Evolutionary conservation across 257 asterid species (phyloP), one percentile per base, ranked within the genome.

Genomic region (Scutellaria baicalensis): DNA sequence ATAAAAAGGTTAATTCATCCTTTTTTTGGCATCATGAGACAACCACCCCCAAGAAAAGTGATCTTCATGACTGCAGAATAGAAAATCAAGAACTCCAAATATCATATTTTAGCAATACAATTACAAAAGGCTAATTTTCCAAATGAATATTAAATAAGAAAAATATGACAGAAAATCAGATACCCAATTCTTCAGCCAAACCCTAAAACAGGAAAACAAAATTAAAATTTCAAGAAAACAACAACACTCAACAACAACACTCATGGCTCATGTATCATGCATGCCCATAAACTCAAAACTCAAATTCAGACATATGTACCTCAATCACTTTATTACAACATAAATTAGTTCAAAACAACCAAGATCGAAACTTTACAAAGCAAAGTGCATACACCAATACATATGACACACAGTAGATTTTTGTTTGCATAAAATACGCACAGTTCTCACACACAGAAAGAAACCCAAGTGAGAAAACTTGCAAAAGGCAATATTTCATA

Each of bases 251-350:
- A 60, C 20, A 63, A 45, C 55, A 57, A 69, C 10, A 44, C 69
- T 47, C 38, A 62, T n/a, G 66, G 56, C n/a, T 75, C 69, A 43
- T 67, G 21, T 43, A 49, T 18, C 69, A 50, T 74, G 83, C 87
- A 79, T 74, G 81, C 77, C 71, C 52, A 60, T 62, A 69, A 59
- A 59, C 14, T 14, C 65, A 9, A 8, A 69, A 36, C 45, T 42
- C 75, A 69, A 67, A 60, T 60, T 67, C 78, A 76, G 36, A 65
- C 1, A 66, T 36, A 59, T 10, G 10, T 17, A 64, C 18, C 73
- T 57, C 6, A 60, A 68, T 62, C 66, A 68, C 51, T 18, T 68
- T 62, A 68, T 18, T 0, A 27, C 72, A 45, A 33, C 1, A 71
- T 11, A n/a, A 45, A 61, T 16, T 52, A 50, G 51, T 14, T 14